Evolutionary conservation across 176 grass and related monocot genomes (phyloP).

Genomic region (Juncus effusus): DNA sequence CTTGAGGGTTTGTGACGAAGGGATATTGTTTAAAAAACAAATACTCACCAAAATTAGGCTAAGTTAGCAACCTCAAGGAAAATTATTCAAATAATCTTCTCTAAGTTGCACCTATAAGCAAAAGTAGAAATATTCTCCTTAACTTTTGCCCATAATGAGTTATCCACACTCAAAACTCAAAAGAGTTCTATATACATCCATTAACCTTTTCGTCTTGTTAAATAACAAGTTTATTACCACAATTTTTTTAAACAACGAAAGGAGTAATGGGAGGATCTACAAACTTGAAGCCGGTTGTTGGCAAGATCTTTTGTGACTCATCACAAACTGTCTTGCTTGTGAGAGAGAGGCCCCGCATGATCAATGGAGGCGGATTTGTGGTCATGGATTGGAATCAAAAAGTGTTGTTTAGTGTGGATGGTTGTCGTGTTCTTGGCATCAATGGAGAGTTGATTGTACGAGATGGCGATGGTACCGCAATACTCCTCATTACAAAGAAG

Average conservation of each 20-base stretch:
- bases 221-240: background rate
- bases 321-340: constrained; percentile 50
- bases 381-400: constrained; percentile 52
- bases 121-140: constrained; percentile 23
- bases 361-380: constrained; percentile 71
- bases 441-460: constrained; percentile 60
- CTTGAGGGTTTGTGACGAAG: constrained; percentile 6
- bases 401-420: constrained; percentile 62
- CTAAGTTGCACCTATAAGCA: constrained; percentile 10
- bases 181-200: constrained; percentile 37
- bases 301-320: constrained; percentile 78
- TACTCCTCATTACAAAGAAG: constrained; percentile 80
- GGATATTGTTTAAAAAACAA: constrained; percentile 3
- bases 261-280: constrained; percentile 43
- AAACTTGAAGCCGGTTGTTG: constrained; percentile 53
- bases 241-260: constrained; percentile 12
- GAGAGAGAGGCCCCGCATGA: constrained; percentile 48
- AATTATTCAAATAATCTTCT: constrained; percentile 67
- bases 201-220: background rate
- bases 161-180: constrained; percentile 45
- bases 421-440: constrained; percentile 61
- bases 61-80: constrained; percentile 59
- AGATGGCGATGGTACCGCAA: constrained; percentile 50
- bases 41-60: constrained; percentile 21
- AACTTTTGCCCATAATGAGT: constrained; percentile 22